phyloP scores from a whole-genome alignment of 164 flowering plant genomes.

The Magnolia sinica region DNA sequence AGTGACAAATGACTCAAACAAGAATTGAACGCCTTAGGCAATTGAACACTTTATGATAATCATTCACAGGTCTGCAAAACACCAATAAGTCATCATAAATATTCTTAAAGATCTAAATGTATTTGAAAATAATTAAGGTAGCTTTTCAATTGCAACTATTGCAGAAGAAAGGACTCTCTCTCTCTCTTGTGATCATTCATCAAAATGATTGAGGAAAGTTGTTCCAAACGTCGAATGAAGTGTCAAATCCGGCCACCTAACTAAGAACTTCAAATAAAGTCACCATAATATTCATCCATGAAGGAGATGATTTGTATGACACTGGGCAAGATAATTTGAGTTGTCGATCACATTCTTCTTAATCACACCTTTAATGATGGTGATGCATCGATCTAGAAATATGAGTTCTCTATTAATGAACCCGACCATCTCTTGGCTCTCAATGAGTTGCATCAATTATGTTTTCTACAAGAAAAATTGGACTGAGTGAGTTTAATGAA shows the following conservation, averaged over 20 bases:
- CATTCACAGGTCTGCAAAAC: background rate
- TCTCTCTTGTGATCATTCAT: slow-evolving; percentile 2
- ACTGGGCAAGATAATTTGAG: background rate
- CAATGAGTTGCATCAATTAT: background rate
- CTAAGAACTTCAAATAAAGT: slow-evolving; percentile 1
- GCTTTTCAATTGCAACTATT: background rate
- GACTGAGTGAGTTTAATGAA: background rate
- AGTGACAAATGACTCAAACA: background rate
- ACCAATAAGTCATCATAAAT: background rate
- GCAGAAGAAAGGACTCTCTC: background rate
- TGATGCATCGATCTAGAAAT: background rate
- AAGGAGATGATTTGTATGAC: background rate
- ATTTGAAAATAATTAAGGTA: background rate
- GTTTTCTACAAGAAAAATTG: slow-evolving; percentile 3
- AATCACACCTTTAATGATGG: background rate
- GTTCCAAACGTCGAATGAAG: background rate
- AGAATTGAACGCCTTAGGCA: background rate
- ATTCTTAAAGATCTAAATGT: background rate
- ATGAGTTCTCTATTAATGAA: background rate
- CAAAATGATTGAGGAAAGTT: slow-evolving; percentile 6
- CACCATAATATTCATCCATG: slow-evolving; percentile 2
- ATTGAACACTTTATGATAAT: background rate
- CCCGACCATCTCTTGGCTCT: slow-evolving; percentile 6
- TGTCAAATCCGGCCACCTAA: slow-evolving; percentile 5
- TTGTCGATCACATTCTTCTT: background rate